Percentiles rank a stretch among this genome's conserved stretches.
Conservation (phyloP, 2,329 filamentous ascomycete genomes). For the Cladosporium colombiae region DNA sequence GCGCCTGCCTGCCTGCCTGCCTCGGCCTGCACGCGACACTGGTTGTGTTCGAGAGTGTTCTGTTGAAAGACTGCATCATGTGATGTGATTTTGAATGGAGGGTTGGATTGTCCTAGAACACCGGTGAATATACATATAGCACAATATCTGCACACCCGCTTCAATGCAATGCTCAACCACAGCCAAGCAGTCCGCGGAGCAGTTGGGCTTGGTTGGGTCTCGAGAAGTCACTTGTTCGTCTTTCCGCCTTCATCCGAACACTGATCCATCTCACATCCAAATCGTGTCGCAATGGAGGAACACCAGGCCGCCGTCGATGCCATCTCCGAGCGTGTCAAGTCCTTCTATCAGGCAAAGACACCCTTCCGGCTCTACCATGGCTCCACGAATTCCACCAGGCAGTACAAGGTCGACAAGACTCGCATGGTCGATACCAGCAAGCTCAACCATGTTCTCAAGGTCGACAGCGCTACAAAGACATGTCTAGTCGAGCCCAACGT, state of each 20-base stretch:
- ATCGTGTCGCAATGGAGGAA: slow-evolving; percentile 28
- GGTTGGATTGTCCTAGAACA: neutral
- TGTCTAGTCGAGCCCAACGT: slow-evolving; percentile 72
- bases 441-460: slow-evolving; percentile 62
- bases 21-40: neutral
- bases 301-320: slow-evolving; percentile 40
- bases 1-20: neutral
- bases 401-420: slow-evolving; percentile 41
- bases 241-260: slow-evolving; percentile 3
- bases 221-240: neutral
- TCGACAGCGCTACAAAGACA: slow-evolving; percentile 57
- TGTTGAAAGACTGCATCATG: neutral
- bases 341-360: slow-evolving; percentile 43
- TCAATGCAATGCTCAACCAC: neutral
- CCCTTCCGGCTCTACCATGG: slow-evolving; percentile 59
- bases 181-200: slow-evolving; percentile 4
- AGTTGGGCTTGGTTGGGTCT: neutral
- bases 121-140: neutral
- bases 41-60: neutral
- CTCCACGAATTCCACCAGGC: slow-evolving; percentile 54
- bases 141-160: neutral
- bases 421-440: slow-evolving; percentile 64
- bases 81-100: neutral
- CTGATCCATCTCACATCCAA: neutral
- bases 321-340: slow-evolving; percentile 44